Evolutionary conservation across 768 basidiomycete genomes (phyloP), one percentile per base, ranked within the genome.

Genomic region (Coprinopsis cinerea): DNA sequence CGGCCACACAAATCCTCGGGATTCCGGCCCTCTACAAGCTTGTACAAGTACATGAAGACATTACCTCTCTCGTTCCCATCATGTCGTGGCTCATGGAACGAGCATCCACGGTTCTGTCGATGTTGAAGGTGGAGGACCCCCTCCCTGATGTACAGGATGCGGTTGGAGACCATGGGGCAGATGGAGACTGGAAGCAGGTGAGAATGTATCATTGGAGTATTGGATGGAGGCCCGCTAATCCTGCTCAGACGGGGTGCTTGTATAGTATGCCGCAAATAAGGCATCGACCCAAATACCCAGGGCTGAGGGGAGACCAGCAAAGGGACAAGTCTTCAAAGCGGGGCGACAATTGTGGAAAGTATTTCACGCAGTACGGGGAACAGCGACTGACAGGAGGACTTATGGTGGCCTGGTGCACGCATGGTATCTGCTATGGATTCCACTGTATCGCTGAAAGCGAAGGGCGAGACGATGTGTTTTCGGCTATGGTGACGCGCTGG

Each of bases 101-200:
- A 15, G 50, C 28, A 20, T 39, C 44, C 34, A 18, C 18, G 11
- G 32, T 10, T 28, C 34, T 40, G 26, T 44, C 22, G 44, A 50
- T 35, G 20, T 24, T 15, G 37, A 28, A 7, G 42, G 45, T 47
- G 3, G 39, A 1, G 2, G n/a, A 27, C 17, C 26, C 5, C 23
- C 9, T 7, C 11, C 10, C 24, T 42, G 17, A 25, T 0, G 10
- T 20, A 13, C 10, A 7, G 7, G 37, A 20, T 39, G 6, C 18
- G 9, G 7, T 17, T 14, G 10, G 9, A 6, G 18, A 7, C 11
- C 6, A 10, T n/a, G 2, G 6, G 26, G 9, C 13, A 10, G 40
- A 49, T 22, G 5, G 10, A 40, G 53, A 54, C 15, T 58, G 53
- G 54, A 30, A 11, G 40, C 55, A 53, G 55, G 57, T 51, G 35